Percentiles rank a stretch among this genome's conserved stretches.
These are phyloP conservation scores for Aspergillus caelatus DNA, from an alignment of 2,329 filamentous ascomycete species.

Conservation along the genomic window DNA sequence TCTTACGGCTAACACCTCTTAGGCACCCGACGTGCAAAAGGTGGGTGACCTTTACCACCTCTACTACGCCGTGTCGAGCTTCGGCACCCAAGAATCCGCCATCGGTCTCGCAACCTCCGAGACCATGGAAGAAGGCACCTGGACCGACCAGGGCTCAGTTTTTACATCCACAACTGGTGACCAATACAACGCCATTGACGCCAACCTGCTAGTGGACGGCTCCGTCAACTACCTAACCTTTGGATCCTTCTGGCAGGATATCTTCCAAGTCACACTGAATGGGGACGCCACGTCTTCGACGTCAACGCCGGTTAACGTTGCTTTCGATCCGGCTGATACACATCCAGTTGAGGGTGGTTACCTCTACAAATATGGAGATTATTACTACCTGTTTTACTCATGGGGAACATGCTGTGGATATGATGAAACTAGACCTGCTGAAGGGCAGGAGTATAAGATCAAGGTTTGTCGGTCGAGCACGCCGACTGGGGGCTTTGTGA, in stretches of 20 bases:
- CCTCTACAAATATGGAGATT: conserved; percentile 58
- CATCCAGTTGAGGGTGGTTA: conserved; percentile 62
- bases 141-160: conserved; percentile 38
- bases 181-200: conserved; percentile 64
- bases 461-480: conserved; percentile 63
- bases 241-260: conserved; percentile 69
- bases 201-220: conserved; percentile 52
- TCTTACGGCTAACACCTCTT: conserved; percentile 26
- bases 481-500: conserved; percentile 57
- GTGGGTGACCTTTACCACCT: conserved; percentile 64
- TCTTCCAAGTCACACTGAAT: conserved; percentile 62
- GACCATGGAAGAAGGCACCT: conserved; percentile 40
- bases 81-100: conserved; percentile 62
- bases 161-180: conserved; percentile 43
- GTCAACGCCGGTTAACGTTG: conserved; percentile 51
- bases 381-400: conserved; percentile 68
- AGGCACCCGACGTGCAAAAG: conserved; percentile 64
- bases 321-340: conserved; percentile 54
- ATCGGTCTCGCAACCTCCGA: conserved; percentile 62
- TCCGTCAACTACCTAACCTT: conserved; percentile 58
- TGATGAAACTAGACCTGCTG: conserved; percentile 53
- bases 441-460: conserved; percentile 67
- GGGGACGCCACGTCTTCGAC: conserved; percentile 33
- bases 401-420: conserved; percentile 65
- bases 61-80: conserved; percentile 68